phyloP scores from a whole-genome alignment of 2,329 filamentous ascomycete genomes.

The Curvularia sp. region DNA sequence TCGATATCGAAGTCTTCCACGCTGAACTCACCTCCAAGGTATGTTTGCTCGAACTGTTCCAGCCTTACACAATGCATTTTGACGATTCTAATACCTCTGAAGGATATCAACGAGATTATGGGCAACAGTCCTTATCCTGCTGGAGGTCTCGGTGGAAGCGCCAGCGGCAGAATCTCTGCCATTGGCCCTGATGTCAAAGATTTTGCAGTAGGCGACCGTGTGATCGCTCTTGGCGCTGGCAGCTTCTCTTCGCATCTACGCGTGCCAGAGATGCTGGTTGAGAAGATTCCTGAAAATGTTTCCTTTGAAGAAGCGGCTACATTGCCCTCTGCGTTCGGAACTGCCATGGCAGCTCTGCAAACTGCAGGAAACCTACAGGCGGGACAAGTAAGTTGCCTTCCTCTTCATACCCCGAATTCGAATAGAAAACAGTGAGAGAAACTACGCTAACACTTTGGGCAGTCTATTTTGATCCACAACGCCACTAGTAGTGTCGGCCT shows the following conservation, averaged over 20 bases:
- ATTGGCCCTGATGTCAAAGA: conserved; percentile 21
- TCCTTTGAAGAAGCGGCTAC: conserved; percentile 38
- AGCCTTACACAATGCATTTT: neutral
- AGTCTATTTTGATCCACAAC: conserved; percentile 31
- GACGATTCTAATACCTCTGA: neutral
- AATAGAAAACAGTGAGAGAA: neutral
- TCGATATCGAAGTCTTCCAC: conserved; percentile 27
- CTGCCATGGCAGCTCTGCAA: conserved; percentile 34
- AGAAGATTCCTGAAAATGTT: conserved; percentile 36
- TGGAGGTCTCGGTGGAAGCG: conserved; percentile 15
- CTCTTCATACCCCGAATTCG: neutral
- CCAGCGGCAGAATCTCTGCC: conserved; percentile 22
- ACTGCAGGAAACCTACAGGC: conserved; percentile 24
- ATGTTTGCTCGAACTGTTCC: neutral
- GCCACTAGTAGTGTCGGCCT: conserved; percentile 29
- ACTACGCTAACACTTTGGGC: conserved; percentile 1
- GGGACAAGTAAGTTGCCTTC: conserved; percentile 19
- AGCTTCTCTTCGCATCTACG: conserved; percentile 11
- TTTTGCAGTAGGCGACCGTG: conserved; percentile 29
- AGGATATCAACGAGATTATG: conserved; percentile 1
- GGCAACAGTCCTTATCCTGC: neutral
- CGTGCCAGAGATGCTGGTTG: conserved; percentile 6
- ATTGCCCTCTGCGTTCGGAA: conserved; percentile 33
- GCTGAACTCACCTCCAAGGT: neutral
- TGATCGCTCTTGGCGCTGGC: conserved; percentile 8